phyloP scores from a whole-genome alignment of 2,329 filamentous ascomycete genomes.

The Monilinia fructicola region DNA sequence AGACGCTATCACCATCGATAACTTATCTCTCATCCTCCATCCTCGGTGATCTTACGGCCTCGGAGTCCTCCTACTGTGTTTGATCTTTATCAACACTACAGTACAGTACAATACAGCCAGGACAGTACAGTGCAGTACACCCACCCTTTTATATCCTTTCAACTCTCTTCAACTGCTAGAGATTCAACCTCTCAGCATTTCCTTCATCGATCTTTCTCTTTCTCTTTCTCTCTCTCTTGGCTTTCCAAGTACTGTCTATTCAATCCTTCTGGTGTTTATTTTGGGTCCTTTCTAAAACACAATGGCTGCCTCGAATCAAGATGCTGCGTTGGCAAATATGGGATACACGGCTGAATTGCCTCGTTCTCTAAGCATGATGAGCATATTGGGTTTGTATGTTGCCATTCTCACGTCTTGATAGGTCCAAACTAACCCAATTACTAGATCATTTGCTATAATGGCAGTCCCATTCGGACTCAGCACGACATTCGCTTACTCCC shows the following conservation, averaged over 20 bases:
- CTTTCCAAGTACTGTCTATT: not conserved
- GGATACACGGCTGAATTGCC: slow-evolving; percentile 68
- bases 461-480: slow-evolving; percentile 53
- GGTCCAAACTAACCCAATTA: slow-evolving; percentile 31
- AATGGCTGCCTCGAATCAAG: slow-evolving; percentile 18
- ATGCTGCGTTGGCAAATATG: slow-evolving; percentile 42
- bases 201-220: not conserved
- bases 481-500: slow-evolving; percentile 67
- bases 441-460: slow-evolving; percentile 69
- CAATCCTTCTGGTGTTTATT: not conserved
- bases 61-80: slow-evolving; percentile 20
- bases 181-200: slow-evolving; percentile 15
- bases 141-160: not conserved
- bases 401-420: slow-evolving; percentile 18
- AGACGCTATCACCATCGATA: slow-evolving; percentile 27
- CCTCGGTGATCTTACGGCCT: slow-evolving; percentile 26
- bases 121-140: too few species aligned
- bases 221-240: not conserved
- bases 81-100: slow-evolving; percentile 10
- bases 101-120: too few species aligned
- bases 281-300: not conserved
- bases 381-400: slow-evolving; percentile 56
- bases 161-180: slow-evolving; percentile 1
- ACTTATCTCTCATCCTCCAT: slow-evolving; percentile 24
- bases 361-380: slow-evolving; percentile 66